Conservation (phyloP, 257 asterid species). For the Asclepias syriaca region DNA sequence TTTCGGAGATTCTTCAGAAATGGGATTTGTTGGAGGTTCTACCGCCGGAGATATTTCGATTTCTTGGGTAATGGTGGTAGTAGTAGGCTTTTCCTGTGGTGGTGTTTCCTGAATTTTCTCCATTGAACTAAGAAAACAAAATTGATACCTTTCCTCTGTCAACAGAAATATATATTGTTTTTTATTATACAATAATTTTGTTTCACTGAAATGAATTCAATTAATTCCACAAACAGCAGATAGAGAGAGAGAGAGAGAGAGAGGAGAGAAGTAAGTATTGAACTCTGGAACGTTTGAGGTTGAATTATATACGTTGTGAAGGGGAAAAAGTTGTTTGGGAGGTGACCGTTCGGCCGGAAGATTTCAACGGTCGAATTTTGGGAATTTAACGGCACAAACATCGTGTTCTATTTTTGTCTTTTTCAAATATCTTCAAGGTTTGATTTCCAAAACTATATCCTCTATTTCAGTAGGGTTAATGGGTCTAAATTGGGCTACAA, state of each 20-base stretch:
- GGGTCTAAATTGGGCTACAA: not conserved
- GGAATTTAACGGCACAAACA: not conserved
- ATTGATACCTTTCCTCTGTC: not conserved
- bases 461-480: no score
- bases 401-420: not conserved
- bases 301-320: not conserved
- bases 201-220: not conserved
- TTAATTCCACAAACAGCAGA: no score
- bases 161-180: not conserved
- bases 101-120: slow-evolving; percentile 26
- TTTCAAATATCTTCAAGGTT: not conserved
- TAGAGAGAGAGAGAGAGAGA: not conserved
- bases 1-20: not conserved
- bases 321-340: not conserved
- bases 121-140: slow-evolving; percentile 24
- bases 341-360: slow-evolving; percentile 19
- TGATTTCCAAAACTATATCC: no score
- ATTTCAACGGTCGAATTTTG: slow-evolving; percentile 25
- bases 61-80: not conserved
- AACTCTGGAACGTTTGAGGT: not conserved
- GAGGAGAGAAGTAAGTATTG: not conserved
- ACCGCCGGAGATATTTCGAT: not conserved
- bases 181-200: not conserved
- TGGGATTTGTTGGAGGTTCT: not conserved
- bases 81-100: not conserved